These are phyloP conservation scores for Rhodosporidiobolus sp. DNA, from an alignment of 768 basidiomycete species.

Conservation along the genomic window DNA sequence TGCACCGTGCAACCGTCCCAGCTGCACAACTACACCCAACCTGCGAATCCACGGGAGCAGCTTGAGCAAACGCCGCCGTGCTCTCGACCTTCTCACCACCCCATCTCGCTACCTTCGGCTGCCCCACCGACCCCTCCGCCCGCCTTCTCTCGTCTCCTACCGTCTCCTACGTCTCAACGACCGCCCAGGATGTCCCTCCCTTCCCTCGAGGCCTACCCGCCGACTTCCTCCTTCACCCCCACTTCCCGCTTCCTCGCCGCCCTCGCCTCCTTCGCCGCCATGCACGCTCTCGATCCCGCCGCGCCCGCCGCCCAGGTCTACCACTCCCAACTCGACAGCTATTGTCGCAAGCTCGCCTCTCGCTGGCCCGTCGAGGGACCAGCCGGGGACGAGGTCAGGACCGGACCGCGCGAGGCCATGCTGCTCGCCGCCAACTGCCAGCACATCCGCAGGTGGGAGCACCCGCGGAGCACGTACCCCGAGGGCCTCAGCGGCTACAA, in stretches of 20 bases:
- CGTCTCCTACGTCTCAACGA: not conserved
- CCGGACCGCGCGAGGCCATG: constrained; percentile 12
- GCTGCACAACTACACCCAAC: too few species aligned
- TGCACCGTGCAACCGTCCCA: too few species aligned
- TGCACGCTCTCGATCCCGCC: constrained; percentile 7
- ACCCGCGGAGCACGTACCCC: constrained; percentile 4
- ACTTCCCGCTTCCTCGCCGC: constrained; percentile 11
- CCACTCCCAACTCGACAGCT: constrained; percentile 11
- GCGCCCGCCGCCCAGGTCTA: not conserved
- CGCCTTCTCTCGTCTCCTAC: not conserved
- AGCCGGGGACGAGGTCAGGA: not conserved
- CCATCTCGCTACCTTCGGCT: not conserved
- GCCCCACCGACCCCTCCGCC: not conserved
- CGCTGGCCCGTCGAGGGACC: not conserved
- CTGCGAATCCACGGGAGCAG: not conserved
- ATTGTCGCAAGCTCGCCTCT: not conserved
- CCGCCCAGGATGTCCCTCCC: not conserved
- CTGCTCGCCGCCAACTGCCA: constrained; percentile 10
- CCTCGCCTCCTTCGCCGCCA: constrained; percentile 5
- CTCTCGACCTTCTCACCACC: not conserved
- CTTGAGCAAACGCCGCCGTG: not conserved
- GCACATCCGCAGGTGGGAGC: constrained; percentile 23
- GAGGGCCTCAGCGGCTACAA: constrained; percentile 25
- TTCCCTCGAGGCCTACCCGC: not conserved
- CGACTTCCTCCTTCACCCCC: not conserved